Evolutionary conservation across 345 rosid species (phyloP).

Genomic region (Hevea brasiliensis): DNA sequence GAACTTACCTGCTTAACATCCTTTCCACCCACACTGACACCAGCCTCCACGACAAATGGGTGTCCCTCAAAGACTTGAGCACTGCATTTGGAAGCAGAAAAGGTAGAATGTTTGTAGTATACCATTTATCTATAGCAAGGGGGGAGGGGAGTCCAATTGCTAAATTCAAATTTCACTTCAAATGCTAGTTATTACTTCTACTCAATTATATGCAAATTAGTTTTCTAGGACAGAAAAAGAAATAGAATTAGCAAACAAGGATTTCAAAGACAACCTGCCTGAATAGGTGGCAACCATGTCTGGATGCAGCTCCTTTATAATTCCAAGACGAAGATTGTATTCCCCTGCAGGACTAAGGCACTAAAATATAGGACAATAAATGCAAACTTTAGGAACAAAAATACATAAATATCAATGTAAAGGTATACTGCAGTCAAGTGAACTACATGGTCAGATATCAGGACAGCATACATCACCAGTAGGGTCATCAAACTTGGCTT

Average conservation of each 20-base stretch:
- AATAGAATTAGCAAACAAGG: slow-evolving; percentile 16
- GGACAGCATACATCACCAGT: slow-evolving; percentile 80
- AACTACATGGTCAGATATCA: slow-evolving; percentile 8
- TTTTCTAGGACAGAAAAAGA: not conserved
- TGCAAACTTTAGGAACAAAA: not conserved
- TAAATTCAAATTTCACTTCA: slow-evolving; percentile 1
- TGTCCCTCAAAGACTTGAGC: slow-evolving; percentile 99
- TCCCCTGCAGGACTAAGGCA: slow-evolving; percentile 99
- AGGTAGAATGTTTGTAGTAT: slow-evolving; percentile 6
- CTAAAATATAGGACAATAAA: slow-evolving; percentile 36
- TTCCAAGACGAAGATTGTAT: slow-evolving; percentile 96
- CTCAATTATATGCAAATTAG: not conserved
- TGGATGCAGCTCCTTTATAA: slow-evolving; percentile 96
- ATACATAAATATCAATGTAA: not conserved
- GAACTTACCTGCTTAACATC: slow-evolving; percentile 82
- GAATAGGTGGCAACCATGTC: slow-evolving; percentile 97
- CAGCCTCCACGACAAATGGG: slow-evolving; percentile 98
- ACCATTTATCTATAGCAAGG: slow-evolving; percentile 2
- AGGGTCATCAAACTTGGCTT: slow-evolving; percentile 96
- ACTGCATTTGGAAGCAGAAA: slow-evolving; percentile 45
- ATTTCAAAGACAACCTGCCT: slow-evolving; percentile 69
- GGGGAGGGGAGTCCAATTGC: slow-evolving; percentile 4
- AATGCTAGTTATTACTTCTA: not conserved
- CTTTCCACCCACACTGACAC: slow-evolving; percentile 92
- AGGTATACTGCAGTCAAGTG: not conserved